Base-by-base conservation (phyloP, 2,329 filamentous ascomycete species). In the Xylariaceae sp. region DNA sequence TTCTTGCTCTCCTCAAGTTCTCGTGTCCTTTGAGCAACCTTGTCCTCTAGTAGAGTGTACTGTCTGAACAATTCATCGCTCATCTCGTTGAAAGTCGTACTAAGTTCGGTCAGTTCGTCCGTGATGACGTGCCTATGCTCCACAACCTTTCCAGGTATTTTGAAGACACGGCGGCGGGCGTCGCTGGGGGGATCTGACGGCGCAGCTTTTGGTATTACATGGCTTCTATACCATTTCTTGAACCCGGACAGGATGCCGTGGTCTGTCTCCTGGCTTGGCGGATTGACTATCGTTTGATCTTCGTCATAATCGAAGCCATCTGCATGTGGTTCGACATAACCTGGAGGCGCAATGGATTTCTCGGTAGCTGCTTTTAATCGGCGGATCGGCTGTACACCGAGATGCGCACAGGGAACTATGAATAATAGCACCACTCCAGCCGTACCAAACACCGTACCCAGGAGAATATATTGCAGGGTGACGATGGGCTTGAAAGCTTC, bases 1-100 rank as follows among this genome's bases (percentile, higher is more conserved):
- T 90, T 89, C 70, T 96, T 96, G 74, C 87, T 95, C 58, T 89
- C 83, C 66, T 95, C 90, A 0, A 96, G 76, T 70, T 96, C 88
- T 37, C 82, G 82, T 0, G 91, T 96, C 53, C 91, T 80, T 68
- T 91, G 85, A 5, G 83, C 83, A 1, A 96, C 91, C 63, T 92
- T 86, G 54, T 92, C 85, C 68, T 96, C 91, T 1, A 96, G 76
- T 8, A 83, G 85, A 32, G 85, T 84, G 66, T 96, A 96, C 65
- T 96, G 91, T 72, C 89, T 88, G 65, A 89, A 80, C 44, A 96
- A 74, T 71, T 96, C 91, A 59, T 95, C 89, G 1, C 87, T 89
- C 91, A 96, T 96, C 64, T 91, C 88, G 67, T 96, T 96, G 74
- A 95, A 96, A 0, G 89, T 95, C 40, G 75, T 76, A 0, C 88